Percentiles rank a stretch among this genome's conserved stretches.
phyloP scores from a whole-genome alignment of 2,329 filamentous ascomycete species.

The Gnomoniopsis sp. region DNA sequence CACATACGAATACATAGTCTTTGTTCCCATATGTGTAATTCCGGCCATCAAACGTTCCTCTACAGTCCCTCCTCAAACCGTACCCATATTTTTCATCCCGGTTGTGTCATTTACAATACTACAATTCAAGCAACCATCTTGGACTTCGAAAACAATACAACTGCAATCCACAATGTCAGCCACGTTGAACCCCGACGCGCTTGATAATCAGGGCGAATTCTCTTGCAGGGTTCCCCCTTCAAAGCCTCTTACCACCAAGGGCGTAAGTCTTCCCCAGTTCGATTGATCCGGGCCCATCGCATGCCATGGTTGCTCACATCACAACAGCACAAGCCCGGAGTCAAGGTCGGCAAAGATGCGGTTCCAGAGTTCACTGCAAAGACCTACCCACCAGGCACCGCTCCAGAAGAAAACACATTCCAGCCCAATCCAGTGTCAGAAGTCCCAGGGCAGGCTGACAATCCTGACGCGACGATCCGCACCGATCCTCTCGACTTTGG shows the following conservation, averaged over 20 bases:
- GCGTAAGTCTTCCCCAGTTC: constrained; percentile 39
- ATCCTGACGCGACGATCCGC: constrained; percentile 21
- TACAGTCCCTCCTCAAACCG: too few species aligned
- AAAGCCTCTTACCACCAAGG: constrained; percentile 50
- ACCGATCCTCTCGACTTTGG: constrained; percentile 34
- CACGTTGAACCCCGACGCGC: constrained; percentile 45
- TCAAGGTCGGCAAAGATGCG: constrained; percentile 56
- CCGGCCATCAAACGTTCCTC: too few species aligned
- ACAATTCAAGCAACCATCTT: too few species aligned
- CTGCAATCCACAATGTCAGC: constrained; percentile 35
- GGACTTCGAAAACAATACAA: too few species aligned
- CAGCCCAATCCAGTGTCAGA: constrained; percentile 35
- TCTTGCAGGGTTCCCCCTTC: constrained; percentile 45
- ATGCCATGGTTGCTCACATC: constrained; percentile 1
- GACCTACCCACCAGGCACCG: constrained; percentile 58
- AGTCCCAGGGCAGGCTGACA: constrained; percentile 33
- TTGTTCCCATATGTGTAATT: too few species aligned
- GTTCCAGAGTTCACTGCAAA: constrained; percentile 62
- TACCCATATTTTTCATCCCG: too few species aligned
- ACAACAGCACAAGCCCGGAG: constrained; percentile 59
- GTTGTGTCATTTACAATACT: too few species aligned
- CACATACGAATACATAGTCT: too few species aligned
- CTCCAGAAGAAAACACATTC: constrained; percentile 45
- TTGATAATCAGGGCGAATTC: constrained; percentile 56
- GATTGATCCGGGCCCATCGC: background rate